phyloP scores from a whole-genome alignment of 1,139 yeast species.

The Arxiozyma telluris region DNA sequence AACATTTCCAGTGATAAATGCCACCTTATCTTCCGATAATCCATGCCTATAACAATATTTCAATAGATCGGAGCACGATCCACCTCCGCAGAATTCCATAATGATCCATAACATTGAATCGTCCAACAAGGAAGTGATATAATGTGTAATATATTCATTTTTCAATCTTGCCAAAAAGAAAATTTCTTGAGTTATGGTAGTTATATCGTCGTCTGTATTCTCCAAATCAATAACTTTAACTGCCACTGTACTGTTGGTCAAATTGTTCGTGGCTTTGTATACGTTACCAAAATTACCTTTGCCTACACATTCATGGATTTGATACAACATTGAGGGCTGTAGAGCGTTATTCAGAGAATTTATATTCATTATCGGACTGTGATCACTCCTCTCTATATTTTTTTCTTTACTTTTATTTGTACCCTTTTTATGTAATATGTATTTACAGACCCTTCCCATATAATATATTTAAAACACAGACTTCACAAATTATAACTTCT shows the following conservation, averaged over 20 bases:
- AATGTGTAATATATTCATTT: slow-evolving; percentile 57
- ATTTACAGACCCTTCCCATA: not conserved
- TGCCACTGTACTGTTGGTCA: slow-evolving; percentile 42
- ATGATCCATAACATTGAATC: slow-evolving; percentile 74
- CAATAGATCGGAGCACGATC: slow-evolving; percentile 72
- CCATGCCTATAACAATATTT: slow-evolving; percentile 38
- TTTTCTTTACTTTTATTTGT: not conserved
- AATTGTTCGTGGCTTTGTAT: slow-evolving; percentile 42
- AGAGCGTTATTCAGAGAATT: slow-evolving; percentile 6
- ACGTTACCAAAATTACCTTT: slow-evolving; percentile 86
- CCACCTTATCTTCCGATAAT: slow-evolving; percentile 49
- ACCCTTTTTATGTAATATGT: not conserved
- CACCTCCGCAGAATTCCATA: slow-evolving; percentile 92
- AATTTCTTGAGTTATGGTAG: slow-evolving; percentile 63
- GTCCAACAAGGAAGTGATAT: slow-evolving; percentile 52
- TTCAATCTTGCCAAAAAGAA: slow-evolving; percentile 57
- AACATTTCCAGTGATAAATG: slow-evolving; percentile 52
- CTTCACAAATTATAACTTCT: too few relatives aligned
- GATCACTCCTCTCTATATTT: slow-evolving; percentile 3
- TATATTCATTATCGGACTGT: not conserved
- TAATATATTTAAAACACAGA: too few relatives aligned
- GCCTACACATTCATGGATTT: slow-evolving; percentile 56
- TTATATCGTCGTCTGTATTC: slow-evolving; percentile 63
- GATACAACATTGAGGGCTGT: slow-evolving; percentile 32
- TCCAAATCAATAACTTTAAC: slow-evolving; percentile 73